Conservation (phyloP, 1,284 basidiomycete species). For the Ceratobasidium sp. region DNA sequence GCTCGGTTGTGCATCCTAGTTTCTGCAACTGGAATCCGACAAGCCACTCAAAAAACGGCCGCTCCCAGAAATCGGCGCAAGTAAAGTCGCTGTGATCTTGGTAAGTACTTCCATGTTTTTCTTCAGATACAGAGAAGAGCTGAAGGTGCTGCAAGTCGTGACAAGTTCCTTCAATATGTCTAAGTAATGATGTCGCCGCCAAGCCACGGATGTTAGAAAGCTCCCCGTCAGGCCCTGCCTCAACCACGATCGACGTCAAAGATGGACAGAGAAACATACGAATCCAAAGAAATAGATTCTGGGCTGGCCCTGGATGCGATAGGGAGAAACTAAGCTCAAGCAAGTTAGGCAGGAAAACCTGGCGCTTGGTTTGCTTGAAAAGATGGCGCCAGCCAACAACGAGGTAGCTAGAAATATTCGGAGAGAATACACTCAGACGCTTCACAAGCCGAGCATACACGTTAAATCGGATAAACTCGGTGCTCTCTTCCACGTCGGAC, state of each 20-base stretch:
- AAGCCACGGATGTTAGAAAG: not conserved
- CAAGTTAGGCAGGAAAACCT: not conserved
- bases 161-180: not conserved
- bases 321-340: not conserved
- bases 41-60: not conserved
- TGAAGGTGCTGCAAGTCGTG: not conserved
- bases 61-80: not conserved
- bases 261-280: not conserved
- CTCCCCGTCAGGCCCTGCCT: not conserved
- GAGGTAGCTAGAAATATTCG: not conserved
- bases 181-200: not conserved
- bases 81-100: not conserved
- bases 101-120: no score
- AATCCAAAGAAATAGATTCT: not conserved
- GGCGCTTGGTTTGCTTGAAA: not conserved
- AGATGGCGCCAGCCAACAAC: not conserved
- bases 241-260: not conserved
- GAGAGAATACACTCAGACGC: not conserved
- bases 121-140: not conserved
- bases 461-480: not conserved
- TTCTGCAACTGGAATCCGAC: not conserved
- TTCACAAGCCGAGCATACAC: not conserved
- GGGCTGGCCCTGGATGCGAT: not conserved
- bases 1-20: constrained; percentile 5
- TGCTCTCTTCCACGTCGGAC: not conserved